phyloP scores from a whole-genome alignment of 1,284 basidiomycete species.

The Puccinia novopanici region DNA sequence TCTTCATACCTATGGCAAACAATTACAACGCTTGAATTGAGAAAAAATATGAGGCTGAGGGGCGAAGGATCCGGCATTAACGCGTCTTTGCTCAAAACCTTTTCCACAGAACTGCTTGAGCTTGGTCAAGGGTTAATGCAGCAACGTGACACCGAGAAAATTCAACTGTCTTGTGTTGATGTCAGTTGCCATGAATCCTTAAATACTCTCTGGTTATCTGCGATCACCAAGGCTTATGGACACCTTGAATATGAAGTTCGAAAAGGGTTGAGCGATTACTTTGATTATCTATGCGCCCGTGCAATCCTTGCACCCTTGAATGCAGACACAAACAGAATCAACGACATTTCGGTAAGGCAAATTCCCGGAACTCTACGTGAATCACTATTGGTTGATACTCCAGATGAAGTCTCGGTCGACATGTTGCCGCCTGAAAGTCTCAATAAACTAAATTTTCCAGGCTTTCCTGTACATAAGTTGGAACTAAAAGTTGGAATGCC shows the following conservation, averaged over 20 bases:
- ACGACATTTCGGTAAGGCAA: not conserved
- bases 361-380: not conserved
- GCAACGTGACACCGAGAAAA: too few relatives aligned
- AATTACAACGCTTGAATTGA: not conserved
- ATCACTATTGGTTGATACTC: not conserved
- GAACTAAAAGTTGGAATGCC: constrained; percentile 55
- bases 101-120: not conserved
- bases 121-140: not conserved
- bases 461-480: not conserved
- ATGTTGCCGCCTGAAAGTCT: not conserved
- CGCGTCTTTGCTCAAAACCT: not conserved
- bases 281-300: not conserved
- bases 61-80: not conserved
- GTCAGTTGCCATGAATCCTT: too few relatives aligned
- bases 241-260: not conserved
- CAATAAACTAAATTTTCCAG: not conserved
- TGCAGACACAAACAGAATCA: not conserved
- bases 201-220: too few relatives aligned
- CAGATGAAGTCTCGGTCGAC: not conserved
- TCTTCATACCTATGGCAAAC: not conserved
- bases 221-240: not conserved
- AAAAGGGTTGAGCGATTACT: not conserved
- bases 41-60: not conserved
- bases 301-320: constrained; percentile 26
- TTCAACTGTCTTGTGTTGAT: too few relatives aligned